Conservation (phyloP, 345 rosid genomes). For the Trapa incisa region DNA sequence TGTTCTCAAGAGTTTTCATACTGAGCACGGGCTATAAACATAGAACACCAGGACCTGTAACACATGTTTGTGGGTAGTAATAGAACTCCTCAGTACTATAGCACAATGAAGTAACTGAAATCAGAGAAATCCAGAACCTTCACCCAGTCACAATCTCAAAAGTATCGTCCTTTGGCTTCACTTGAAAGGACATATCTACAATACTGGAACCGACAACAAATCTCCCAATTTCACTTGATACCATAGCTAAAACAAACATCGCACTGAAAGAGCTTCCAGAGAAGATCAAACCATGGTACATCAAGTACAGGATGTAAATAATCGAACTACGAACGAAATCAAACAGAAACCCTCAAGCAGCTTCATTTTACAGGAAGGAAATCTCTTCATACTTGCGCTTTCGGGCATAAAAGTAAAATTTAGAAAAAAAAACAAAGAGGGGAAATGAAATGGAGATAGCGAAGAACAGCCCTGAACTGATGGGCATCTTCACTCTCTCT, state of each 20-base stretch:
- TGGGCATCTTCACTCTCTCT: neutral
- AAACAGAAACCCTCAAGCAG: neutral
- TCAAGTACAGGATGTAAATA: neutral
- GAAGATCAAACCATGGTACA: neutral
- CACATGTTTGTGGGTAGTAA: neutral
- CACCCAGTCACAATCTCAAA: neutral
- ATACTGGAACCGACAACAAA: neutral
- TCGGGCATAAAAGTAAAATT: neutral
- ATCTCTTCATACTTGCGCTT: neutral
- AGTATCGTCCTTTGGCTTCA: neutral
- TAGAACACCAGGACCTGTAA: too few species aligned
- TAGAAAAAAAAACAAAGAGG: neutral
- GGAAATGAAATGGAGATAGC: neutral
- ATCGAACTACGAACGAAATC: neutral
- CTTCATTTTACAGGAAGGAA: neutral
- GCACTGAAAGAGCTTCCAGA: neutral
- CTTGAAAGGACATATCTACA: neutral
- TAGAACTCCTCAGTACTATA: neutral
- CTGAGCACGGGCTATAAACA: neutral
- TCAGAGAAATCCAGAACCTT: neutral
- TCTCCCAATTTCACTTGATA: neutral
- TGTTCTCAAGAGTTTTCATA: neutral
- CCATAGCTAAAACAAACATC: neutral
- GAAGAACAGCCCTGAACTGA: too few species aligned
- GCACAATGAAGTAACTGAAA: neutral